Evolutionary conservation across 495 filamentous ascomycete genomes (phyloP).

Genomic region (Rhypophila decipiens): DNA sequence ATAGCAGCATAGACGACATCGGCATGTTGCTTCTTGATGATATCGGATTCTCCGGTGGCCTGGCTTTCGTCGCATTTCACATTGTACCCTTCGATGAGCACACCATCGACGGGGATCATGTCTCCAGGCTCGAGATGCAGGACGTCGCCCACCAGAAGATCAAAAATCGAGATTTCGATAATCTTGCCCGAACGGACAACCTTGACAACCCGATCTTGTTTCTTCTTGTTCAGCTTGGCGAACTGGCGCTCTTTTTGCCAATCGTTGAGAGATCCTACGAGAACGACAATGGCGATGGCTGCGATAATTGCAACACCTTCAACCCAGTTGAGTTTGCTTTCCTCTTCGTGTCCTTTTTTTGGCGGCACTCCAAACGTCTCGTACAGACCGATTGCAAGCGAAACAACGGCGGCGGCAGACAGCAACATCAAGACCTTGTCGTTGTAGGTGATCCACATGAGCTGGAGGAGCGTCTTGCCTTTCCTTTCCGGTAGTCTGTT

Average conservation of each 20-base stretch:
- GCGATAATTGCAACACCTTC: constrained; percentile 75
- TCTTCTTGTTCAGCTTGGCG: constrained; percentile 69
- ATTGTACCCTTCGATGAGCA: constrained; percentile 64
- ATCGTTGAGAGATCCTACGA: constrained; percentile 70
- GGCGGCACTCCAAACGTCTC: constrained; percentile 48
- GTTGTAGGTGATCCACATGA: constrained; percentile 84
- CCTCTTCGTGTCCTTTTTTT: constrained; percentile 50
- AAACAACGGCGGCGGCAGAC: constrained; percentile 66
- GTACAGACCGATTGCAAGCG: constrained; percentile 66
- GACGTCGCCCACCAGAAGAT: constrained; percentile 67
- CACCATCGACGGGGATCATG: constrained; percentile 68
- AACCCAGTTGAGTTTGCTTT: too few species aligned
- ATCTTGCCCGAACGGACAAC: constrained; percentile 71
- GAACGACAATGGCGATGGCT: constrained; percentile 68
- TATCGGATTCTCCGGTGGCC: constrained; percentile 79
- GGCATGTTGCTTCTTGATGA: constrained; percentile 63
- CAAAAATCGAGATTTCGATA: constrained; percentile 62
- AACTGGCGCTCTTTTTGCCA: constrained; percentile 79
- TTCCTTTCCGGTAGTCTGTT: constrained; percentile 72
- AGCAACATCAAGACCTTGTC: constrained; percentile 77
- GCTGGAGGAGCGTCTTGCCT: constrained; percentile 60
- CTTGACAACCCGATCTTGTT: constrained; percentile 73
- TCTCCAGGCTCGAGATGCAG: constrained; percentile 70
- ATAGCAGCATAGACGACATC: constrained; percentile 80
- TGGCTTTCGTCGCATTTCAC: constrained; percentile 79